Conservation (phyloP, 805 yeast genomes). For the Torulaspora quercuum region DNA sequence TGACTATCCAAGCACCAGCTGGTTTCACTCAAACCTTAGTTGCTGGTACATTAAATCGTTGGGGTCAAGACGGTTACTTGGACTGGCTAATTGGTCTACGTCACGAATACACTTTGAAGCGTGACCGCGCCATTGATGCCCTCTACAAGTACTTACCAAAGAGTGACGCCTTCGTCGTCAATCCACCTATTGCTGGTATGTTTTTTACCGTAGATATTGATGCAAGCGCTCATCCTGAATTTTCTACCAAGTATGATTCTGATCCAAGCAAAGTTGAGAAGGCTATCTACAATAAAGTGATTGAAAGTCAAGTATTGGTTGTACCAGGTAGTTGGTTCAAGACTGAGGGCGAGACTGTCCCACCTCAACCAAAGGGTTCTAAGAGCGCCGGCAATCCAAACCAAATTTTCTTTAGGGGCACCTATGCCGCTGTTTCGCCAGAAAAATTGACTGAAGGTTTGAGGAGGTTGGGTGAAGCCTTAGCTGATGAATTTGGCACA, state of each 20-base stretch:
- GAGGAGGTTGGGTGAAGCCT: conserved; percentile 64
- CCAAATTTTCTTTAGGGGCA: conserved; percentile 74
- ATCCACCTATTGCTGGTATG: conserved; percentile 83
- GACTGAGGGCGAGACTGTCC: conserved; percentile 50
- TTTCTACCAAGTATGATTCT: conserved; percentile 48
- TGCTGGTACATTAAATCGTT: conserved; percentile 66
- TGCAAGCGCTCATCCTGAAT: conserved; percentile 77
- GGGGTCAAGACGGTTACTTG: conserved; percentile 89
- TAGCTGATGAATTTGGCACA: conserved; percentile 47
- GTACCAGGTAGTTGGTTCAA: conserved; percentile 85
- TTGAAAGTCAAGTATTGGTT: conserved; percentile 61
- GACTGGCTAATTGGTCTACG: conserved; percentile 87
- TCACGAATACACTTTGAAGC: conserved; percentile 77
- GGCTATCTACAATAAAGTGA: conserved; percentile 58
- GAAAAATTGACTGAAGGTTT: conserved; percentile 59
- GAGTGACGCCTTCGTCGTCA: conserved; percentile 35
- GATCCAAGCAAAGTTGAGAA: conserved; percentile 65
- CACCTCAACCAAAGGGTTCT: conserved; percentile 53
- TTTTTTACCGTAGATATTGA: conserved; percentile 73
- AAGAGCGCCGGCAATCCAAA: conserved; percentile 43
- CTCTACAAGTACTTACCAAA: conserved; percentile 51
- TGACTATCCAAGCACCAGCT: conserved; percentile 71
- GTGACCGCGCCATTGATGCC: conserved; percentile 83
- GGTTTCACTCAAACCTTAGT: conserved; percentile 75
- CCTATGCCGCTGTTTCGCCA: conserved; percentile 80